These are phyloP conservation scores for Xylaria bambusicola DNA, from an alignment of 495 filamentous ascomycete species.

Conservation along the genomic window DNA sequence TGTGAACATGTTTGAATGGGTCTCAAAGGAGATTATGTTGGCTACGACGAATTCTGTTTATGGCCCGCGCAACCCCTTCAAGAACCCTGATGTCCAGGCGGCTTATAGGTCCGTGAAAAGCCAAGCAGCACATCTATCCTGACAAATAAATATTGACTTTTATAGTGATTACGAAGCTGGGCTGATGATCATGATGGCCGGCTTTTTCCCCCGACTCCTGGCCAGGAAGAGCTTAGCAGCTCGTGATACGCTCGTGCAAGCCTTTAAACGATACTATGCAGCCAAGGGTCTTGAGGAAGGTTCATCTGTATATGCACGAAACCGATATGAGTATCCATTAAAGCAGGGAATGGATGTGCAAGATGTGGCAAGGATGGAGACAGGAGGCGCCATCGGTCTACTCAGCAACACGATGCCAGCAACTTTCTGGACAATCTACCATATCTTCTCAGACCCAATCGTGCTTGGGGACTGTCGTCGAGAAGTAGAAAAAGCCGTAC, in stretches of 20 bases:
- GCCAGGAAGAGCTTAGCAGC: constrained; percentile 4
- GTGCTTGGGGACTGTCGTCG: constrained; percentile 29
- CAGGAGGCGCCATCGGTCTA: constrained; percentile 1
- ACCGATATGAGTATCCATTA: constrained; percentile 3
- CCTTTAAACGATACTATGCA: constrained; percentile 11
- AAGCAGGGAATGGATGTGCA: neutral
- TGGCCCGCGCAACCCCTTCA: neutral
- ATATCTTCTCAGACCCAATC: constrained; percentile 6
- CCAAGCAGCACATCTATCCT: too few species aligned
- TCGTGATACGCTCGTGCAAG: neutral
- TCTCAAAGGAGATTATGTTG: neutral
- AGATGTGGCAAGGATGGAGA: constrained; percentile 18
- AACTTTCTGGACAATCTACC: constrained; percentile 27
- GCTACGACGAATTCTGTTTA: neutral
- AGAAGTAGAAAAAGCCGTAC: too few species aligned
- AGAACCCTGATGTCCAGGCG: too few species aligned
- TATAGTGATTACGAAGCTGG: constrained; percentile 7
- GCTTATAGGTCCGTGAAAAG: too few species aligned
- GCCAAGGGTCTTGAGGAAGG: constrained; percentile 2
- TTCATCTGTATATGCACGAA: constrained; percentile 4
- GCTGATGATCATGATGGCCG: neutral
- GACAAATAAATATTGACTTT: too few species aligned
- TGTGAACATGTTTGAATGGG: too few species aligned
- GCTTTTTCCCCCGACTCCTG: constrained; percentile 7
- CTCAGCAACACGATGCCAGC: constrained; percentile 23